Conservation (phyloP, 257 asterid genomes). For the Forsythia viridissima region DNA sequence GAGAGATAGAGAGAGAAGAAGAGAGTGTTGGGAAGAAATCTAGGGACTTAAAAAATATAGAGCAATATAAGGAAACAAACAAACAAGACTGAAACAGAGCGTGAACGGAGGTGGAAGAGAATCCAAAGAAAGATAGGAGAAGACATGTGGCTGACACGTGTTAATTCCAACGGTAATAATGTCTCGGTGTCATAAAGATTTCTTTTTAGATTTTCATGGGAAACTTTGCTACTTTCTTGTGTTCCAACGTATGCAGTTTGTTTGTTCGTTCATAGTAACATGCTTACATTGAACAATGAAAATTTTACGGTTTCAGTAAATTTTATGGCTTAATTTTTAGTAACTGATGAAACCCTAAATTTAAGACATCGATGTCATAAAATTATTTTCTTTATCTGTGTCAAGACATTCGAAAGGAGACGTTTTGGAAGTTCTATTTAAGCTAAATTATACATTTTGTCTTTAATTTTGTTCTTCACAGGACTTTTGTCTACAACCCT, state of each 20-base stretch:
- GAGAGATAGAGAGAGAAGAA: background rate
- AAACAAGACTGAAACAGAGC: background rate
- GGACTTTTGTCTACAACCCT: too few relatives aligned
- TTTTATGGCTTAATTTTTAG: background rate
- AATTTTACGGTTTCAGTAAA: background rate
- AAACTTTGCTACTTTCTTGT: background rate
- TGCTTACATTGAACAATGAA: background rate
- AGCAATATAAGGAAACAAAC: constrained; percentile 20
- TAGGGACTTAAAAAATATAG: background rate
- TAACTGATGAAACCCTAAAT: background rate
- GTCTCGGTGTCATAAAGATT: constrained; percentile 20
- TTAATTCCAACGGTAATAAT: constrained; percentile 60
- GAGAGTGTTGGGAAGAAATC: background rate
- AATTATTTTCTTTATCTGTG: background rate
- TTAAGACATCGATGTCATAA: background rate
- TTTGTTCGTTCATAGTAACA: background rate
- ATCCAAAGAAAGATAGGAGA: constrained; percentile 49
- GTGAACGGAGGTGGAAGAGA: constrained; percentile 34
- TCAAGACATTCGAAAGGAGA: background rate
- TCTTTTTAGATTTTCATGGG: constrained; percentile 1
- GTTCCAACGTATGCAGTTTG: constrained; percentile 14
- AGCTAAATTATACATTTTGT: too few relatives aligned
- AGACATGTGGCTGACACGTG: constrained; percentile 63
- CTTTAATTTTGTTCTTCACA: too few relatives aligned
- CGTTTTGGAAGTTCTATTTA: too few relatives aligned